A percentile compares a stretch with the other conserved stretches of the same genome.
Evolutionary conservation across 192 early-diverging fungal genomes (phyloP).

Genomic region (Kappamyces sp.): DNA sequence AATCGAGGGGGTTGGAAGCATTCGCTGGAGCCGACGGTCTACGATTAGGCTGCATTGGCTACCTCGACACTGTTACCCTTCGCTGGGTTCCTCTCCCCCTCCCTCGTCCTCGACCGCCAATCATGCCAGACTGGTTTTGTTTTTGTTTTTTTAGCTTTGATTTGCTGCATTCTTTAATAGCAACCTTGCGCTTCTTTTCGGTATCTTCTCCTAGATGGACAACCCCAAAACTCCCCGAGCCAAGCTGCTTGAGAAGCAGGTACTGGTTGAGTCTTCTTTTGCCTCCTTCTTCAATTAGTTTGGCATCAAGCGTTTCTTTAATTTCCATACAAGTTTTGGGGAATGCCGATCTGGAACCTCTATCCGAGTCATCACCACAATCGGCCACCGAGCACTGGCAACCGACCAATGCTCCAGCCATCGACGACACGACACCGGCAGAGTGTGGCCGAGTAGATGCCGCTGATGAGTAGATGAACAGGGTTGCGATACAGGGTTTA

Average conservation of each 20-base stretch:
- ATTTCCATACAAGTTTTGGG: slow-evolving; percentile 3
- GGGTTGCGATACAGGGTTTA: too few species aligned
- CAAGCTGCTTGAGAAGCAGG: slow-evolving; percentile 65
- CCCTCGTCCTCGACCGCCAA: slow-evolving; percentile 36
- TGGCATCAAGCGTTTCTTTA: slow-evolving; percentile 58
- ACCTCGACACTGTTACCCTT: slow-evolving; percentile 39
- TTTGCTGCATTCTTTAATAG: slow-evolving; percentile 93
- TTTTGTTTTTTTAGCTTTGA: slow-evolving; percentile 62
- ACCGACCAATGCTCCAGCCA: too few species aligned
- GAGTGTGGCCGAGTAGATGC: too few species aligned
- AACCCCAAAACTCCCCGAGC: slow-evolving; percentile 82
- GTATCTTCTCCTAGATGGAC: slow-evolving; percentile 70
- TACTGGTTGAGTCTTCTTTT: slow-evolving; percentile 79
- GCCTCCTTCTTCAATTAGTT: slow-evolving; percentile 65
- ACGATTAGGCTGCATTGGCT: slow-evolving; percentile 45
- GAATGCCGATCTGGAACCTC: too few species aligned
- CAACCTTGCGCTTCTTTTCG: slow-evolving; percentile 53
- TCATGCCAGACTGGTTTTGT: slow-evolving; percentile 46
- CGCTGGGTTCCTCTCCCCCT: slow-evolving; percentile 29
- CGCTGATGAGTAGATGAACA: too few species aligned
- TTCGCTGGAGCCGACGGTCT: slow-evolving; percentile 24
- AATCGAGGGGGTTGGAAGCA: slow-evolving; percentile 67
- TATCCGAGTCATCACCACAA: too few species aligned
- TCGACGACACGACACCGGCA: too few species aligned
- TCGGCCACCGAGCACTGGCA: too few species aligned